A percentile compares a stretch with the other conserved stretches of the same genome.
Conservation (phyloP, 108 stramenopile genomes). For the Mayamaea pseudoterrestris region DNA sequence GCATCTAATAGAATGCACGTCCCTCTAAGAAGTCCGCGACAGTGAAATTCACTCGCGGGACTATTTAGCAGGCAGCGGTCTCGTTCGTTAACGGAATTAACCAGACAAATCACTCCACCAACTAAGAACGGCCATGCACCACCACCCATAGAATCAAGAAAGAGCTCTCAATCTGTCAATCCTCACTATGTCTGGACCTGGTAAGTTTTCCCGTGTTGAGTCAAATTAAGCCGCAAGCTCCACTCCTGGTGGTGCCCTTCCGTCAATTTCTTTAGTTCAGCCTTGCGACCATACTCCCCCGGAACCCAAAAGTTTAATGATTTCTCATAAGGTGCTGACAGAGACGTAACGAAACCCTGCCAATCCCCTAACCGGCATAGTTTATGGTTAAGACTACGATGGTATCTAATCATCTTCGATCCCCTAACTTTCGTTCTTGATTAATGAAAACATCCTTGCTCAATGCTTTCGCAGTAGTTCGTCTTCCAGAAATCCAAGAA, state of each 20-base stretch:
- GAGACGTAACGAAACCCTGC: slow-evolving; percentile 75
- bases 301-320: slow-evolving; percentile 87
- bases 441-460: slow-evolving; percentile 99
- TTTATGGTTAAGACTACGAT: slow-evolving; percentile 99
- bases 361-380: slow-evolving; percentile 98
- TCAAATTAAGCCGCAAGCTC: slow-evolving; percentile 75
- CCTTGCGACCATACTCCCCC: slow-evolving; percentile 58
- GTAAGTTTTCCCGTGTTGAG: slow-evolving; percentile 74
- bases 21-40: slow-evolving; percentile 89
- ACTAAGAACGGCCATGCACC: slow-evolving; percentile 73
- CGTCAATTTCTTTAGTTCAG: slow-evolving; percentile 78
- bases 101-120: slow-evolving; percentile 97
- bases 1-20: slow-evolving; percentile 83
- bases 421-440: slow-evolving; percentile 99
- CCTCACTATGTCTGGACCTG: slow-evolving; percentile 78
- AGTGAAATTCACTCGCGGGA: slow-evolving; percentile 48
- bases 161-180: slow-evolving; percentile 82
- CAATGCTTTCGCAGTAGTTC: slow-evolving; percentile 99
- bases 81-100: slow-evolving; percentile 99
- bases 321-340: slow-evolving; percentile 94
- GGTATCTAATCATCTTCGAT: slow-evolving; percentile 99
- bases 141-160: slow-evolving; percentile 81
- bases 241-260: slow-evolving; percentile 74
- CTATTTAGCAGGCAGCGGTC: slow-evolving; percentile 97
- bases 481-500: slow-evolving; percentile 97